phyloP scores from a whole-genome alignment of 179 eudicot species.

The Corrigiola litoralis region DNA sequence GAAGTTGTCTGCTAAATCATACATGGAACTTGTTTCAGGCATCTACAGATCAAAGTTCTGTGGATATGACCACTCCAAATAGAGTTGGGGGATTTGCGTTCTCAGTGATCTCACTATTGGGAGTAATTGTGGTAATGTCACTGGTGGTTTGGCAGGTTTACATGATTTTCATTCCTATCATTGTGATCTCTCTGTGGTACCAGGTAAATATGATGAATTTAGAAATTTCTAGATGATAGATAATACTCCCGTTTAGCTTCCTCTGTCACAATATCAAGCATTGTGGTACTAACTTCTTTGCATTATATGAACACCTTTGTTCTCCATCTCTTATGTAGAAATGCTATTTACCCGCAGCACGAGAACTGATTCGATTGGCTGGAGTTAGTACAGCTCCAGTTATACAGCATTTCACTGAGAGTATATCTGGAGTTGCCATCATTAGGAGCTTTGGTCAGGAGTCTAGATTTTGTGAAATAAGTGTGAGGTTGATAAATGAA shows the following conservation, averaged over 20 bases:
- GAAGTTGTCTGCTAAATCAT: slow-evolving; percentile 42
- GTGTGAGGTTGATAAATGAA: neutral
- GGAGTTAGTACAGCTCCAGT: slow-evolving; percentile 72
- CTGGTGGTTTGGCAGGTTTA: slow-evolving; percentile 77
- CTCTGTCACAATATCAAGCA: too few species aligned
- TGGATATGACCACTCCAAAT: slow-evolving; percentile 49
- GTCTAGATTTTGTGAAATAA: slow-evolving; percentile 33
- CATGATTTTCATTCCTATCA: slow-evolving; percentile 48
- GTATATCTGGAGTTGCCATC: slow-evolving; percentile 57
- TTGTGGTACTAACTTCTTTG: too few species aligned
- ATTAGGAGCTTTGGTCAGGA: slow-evolving; percentile 75
- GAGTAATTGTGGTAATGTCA: slow-evolving; percentile 67
- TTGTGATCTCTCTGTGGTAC: slow-evolving; percentile 41
- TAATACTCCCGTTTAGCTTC: too few species aligned
- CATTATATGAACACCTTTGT: neutral
- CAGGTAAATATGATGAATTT: slow-evolving; percentile 31
- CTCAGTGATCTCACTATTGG: slow-evolving; percentile 53
- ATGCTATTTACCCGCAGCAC: slow-evolving; percentile 55
- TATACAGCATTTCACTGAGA: slow-evolving; percentile 74
- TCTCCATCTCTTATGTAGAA: neutral
- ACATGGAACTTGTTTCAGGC: slow-evolving; percentile 53
- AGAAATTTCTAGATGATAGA: too few species aligned
- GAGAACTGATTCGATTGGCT: slow-evolving; percentile 45
- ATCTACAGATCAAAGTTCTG: slow-evolving; percentile 65
- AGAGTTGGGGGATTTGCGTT: slow-evolving; percentile 44